Percentiles rank a stretch among this genome's conserved stretches.
Conservation (phyloP, 1,139 yeast species). For the Debaryomyces fabryi region DNA sequence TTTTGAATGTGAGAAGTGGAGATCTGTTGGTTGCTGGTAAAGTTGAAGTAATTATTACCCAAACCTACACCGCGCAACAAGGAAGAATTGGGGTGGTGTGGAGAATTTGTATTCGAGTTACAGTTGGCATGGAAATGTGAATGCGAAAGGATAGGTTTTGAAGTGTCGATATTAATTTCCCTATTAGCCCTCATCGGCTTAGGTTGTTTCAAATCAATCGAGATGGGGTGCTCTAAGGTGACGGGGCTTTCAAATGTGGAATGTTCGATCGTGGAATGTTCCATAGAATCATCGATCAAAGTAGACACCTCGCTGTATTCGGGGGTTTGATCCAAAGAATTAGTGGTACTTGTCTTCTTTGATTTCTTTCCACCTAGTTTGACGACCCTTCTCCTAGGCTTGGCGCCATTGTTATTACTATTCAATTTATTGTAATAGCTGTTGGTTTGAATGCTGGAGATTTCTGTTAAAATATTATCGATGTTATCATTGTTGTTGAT, state of each 20-base stretch:
- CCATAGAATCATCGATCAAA: slow-evolving; percentile 14
- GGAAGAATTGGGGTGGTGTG: slow-evolving; percentile 16
- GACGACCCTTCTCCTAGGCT: slow-evolving; percentile 54
- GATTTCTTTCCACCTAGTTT: slow-evolving; percentile 33
- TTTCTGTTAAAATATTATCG: slow-evolving; percentile 41
- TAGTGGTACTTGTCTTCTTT: background rate
- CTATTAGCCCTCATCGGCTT: slow-evolving; percentile 25
- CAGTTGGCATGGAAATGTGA: slow-evolving; percentile 19
- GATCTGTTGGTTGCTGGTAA: slow-evolving; percentile 27
- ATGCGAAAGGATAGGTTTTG: slow-evolving; percentile 16
- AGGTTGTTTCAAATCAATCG: slow-evolving; percentile 24
- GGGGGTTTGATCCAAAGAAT: slow-evolving; percentile 6
- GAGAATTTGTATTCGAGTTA: slow-evolving; percentile 17
- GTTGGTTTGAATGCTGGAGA: slow-evolving; percentile 50
- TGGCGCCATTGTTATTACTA: slow-evolving; percentile 27
- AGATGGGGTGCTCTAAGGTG: background rate
- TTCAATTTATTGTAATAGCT: slow-evolving; percentile 38
- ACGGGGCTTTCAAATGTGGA: slow-evolving; percentile 2
- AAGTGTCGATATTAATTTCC: slow-evolving; percentile 18
- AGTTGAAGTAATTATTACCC: slow-evolving; percentile 39
- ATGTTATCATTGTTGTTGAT: slow-evolving; percentile 27
- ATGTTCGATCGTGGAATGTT: slow-evolving; percentile 1
- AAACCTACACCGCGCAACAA: slow-evolving; percentile 38
- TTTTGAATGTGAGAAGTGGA: slow-evolving; percentile 27
- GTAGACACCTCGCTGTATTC: slow-evolving; percentile 15